These are phyloP conservation scores for Candida pseudoglaebosa DNA, from an alignment of 805 yeast species.

Conservation along the genomic window DNA sequence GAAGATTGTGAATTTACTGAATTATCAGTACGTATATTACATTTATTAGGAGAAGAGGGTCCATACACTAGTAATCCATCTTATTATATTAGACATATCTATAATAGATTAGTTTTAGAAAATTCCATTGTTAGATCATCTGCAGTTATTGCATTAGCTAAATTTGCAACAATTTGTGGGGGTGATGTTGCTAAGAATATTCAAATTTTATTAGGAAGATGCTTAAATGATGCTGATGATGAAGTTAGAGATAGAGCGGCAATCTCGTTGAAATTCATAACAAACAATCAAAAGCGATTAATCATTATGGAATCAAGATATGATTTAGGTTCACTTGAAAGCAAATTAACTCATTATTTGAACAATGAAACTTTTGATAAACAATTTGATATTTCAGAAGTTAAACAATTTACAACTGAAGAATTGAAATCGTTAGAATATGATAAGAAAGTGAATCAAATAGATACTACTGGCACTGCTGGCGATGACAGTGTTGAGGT, in stretches of 20 bases:
- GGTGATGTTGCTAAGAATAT: constrained; percentile 64
- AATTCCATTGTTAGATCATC: constrained; percentile 94
- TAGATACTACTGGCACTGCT: constrained; percentile 24
- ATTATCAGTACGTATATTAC: constrained; percentile 87
- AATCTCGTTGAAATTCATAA: constrained; percentile 67
- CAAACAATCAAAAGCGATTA: constrained; percentile 34
- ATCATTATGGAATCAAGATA: constrained; percentile 66
- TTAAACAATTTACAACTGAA: constrained; percentile 65
- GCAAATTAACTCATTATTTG: constrained; percentile 69
- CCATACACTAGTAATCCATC: constrained; percentile 85
- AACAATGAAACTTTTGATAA: constrained; percentile 47
- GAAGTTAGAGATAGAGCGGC: constrained; percentile 98
- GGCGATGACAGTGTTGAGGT: constrained; percentile 16
- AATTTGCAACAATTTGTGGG: constrained; percentile 80
- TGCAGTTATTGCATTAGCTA: constrained; percentile 88
- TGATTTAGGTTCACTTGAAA: constrained; percentile 76
- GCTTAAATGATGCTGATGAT: constrained; percentile 86
- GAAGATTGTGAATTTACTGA: constrained; percentile 98
- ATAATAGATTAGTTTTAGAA: constrained; percentile 93
- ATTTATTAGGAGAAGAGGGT: constrained; percentile 90
- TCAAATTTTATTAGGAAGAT: constrained; percentile 71
- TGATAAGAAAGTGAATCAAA: constrained; percentile 45
- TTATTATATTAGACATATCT: constrained; percentile 89
- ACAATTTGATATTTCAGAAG: constrained; percentile 67
- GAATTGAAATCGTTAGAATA: constrained; percentile 64